Conservation (phyloP, 768 basidiomycete genomes). For the Hortiboletus flavorubellus region DNA sequence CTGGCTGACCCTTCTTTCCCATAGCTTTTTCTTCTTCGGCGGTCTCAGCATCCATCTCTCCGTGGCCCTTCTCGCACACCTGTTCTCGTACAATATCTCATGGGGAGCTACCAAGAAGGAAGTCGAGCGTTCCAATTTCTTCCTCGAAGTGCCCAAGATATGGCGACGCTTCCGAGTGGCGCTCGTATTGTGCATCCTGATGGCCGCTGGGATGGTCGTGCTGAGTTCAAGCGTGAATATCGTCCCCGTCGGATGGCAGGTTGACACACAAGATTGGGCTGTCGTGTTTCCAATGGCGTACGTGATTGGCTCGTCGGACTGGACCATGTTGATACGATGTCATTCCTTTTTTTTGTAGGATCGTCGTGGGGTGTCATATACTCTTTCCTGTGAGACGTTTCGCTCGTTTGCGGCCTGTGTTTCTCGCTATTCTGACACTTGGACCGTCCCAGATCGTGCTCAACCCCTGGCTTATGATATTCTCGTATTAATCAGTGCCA, state of each 20-base stretch:
- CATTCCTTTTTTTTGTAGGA: constrained; percentile 1
- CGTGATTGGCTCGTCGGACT: neutral
- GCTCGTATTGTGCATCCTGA: constrained; percentile 49
- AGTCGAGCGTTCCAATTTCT: constrained; percentile 89
- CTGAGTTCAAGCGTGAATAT: constrained; percentile 40
- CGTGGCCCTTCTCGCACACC: constrained; percentile 50
- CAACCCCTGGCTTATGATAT: constrained; percentile 88
- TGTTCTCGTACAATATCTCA: constrained; percentile 56
- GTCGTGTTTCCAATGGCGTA: constrained; percentile 71
- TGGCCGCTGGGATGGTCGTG: constrained; percentile 53
- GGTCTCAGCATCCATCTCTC: constrained; percentile 54
- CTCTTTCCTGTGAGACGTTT: constrained; percentile 62
- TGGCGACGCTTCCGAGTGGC: constrained; percentile 71
- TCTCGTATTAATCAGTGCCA: constrained; percentile 43
- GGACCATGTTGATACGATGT: neutral
- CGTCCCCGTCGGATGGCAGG: constrained; percentile 66
- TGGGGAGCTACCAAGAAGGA: constrained; percentile 74
- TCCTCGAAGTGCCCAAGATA: constrained; percentile 84
- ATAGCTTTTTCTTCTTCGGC: constrained; percentile 50
- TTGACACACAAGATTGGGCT: constrained; percentile 61
- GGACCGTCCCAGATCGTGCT: constrained; percentile 60
- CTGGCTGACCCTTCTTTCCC: neutral
- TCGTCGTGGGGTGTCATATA: constrained; percentile 65
- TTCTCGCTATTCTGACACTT: constrained; percentile 20
- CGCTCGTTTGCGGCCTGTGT: constrained; percentile 6